Conservation (phyloP, 768 basidiomycete species). For the Omphalotus guepiniiformis region DNA sequence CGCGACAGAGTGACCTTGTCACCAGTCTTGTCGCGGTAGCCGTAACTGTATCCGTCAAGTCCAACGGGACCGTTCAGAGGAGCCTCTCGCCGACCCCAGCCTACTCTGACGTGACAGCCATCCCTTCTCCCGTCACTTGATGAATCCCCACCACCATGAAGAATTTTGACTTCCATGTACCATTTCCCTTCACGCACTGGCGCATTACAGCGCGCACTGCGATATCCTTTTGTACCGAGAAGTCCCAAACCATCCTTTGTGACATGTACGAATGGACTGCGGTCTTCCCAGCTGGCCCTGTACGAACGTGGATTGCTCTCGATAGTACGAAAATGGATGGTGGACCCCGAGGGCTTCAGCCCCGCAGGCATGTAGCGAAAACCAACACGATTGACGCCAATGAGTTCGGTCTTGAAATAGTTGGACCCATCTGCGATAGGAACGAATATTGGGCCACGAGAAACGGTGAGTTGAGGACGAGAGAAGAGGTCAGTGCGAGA, state of each 20-base stretch:
- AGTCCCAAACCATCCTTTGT: conserved; percentile 75
- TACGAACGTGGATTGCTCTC: conserved; percentile 68
- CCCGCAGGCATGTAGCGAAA: conserved; percentile 82
- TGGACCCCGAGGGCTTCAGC: conserved; percentile 54
- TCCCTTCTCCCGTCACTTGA: conserved; percentile 45
- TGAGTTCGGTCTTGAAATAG: conserved; percentile 65
- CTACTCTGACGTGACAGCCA: conserved; percentile 83
- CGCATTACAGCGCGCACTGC: conserved; percentile 86
- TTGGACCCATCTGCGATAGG: conserved; percentile 51
- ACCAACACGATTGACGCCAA: conserved; percentile 71
- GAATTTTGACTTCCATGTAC: conserved; percentile 90
- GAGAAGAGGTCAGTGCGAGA: conserved; percentile 66
- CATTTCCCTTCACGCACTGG: conserved; percentile 86
- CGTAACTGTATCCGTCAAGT: conserved; percentile 91
- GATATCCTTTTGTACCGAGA: conserved; percentile 82
- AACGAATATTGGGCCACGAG: conserved; percentile 67
- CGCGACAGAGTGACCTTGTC: conserved; percentile 87
- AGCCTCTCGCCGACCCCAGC: conserved; percentile 90
- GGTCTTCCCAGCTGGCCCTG: conserved; percentile 89
- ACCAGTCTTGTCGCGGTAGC: conserved; percentile 85
- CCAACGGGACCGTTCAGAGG: conserved; percentile 93
- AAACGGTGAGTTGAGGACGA: conserved; percentile 67
- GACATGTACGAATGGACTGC: conserved; percentile 74
- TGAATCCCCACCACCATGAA: conserved; percentile 66
- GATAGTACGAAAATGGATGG: conserved; percentile 70